These are phyloP conservation scores for Stevia rebaudiana DNA, from an alignment of 140 eudicot genomes.

Conservation along the genomic window DNA sequence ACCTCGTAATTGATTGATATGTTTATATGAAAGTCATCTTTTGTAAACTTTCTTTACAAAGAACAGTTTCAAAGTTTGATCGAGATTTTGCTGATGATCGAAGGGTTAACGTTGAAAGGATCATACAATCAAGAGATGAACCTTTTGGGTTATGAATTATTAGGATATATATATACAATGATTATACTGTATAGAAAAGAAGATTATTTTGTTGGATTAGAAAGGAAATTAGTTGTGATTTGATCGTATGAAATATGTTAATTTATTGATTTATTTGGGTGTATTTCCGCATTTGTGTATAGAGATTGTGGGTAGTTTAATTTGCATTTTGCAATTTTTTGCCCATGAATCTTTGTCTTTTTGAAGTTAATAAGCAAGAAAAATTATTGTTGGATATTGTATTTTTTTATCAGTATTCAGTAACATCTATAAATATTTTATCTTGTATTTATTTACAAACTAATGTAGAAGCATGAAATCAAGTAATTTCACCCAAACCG, in stretches of 20 bases:
- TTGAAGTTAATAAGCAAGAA: conserved; percentile 2
- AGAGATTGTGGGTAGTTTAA: conserved; percentile 4
- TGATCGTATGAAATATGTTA: conserved; percentile 2
- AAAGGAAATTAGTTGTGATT: conserved; percentile 13
- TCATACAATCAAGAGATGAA: conserved; percentile 11
- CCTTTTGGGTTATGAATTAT: not conserved
- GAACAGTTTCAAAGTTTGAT: not conserved
- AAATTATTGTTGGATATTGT: not conserved
- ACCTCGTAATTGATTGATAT: conserved; percentile 16
- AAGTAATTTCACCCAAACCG: no score
- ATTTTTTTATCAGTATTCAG: not conserved
- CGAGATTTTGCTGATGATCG: conserved; percentile 28
- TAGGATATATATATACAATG: conserved; percentile 4
- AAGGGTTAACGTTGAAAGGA: conserved; percentile 10
- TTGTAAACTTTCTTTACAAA: not conserved
- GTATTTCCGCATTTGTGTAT: conserved; percentile 12
- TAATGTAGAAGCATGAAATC: no score
- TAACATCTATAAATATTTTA: no score
- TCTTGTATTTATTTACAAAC: no score
- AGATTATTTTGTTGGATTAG: conserved; percentile 22
- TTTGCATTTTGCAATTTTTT: not conserved
- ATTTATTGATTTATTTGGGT: conserved; percentile 14
- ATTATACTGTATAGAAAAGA: conserved; percentile 22
- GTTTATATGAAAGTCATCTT: not conserved
- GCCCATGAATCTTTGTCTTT: not conserved